Conservation (phyloP, 352 stramenopile genomes). For the Phytophthora citricola region DNA sequence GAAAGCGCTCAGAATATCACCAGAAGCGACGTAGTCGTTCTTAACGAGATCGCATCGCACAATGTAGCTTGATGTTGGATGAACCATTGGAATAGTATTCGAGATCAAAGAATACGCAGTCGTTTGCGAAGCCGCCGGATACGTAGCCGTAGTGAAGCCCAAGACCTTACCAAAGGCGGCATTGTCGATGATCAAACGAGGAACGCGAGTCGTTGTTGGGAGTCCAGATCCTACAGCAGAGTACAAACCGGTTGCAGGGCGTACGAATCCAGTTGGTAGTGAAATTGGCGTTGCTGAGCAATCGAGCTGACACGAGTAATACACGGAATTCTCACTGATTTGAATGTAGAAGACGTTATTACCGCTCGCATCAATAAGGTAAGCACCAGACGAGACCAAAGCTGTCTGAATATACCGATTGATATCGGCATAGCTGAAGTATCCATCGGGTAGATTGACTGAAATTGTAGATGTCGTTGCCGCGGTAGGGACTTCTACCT, state of each 20-base stretch:
- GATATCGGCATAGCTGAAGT: conserved; percentile 14
- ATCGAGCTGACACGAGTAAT: too few species aligned
- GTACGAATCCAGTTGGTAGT: too few species aligned
- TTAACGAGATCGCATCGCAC: conserved; percentile 31
- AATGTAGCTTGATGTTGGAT: conserved; percentile 23
- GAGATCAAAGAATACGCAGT: conserved; percentile 8
- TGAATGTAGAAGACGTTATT: too few species aligned
- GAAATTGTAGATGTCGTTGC: conserved; percentile 10
- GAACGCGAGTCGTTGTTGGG: conserved; percentile 15
- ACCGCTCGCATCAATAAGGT: too few species aligned
- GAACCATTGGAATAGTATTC: conserved; percentile 23
- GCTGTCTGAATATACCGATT: conserved; percentile 21
- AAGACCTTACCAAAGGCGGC: conserved; percentile 9
- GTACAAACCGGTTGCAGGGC: too few species aligned
- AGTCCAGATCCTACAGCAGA: too few species aligned
- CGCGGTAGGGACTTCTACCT: conserved; percentile 20
- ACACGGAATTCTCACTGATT: too few species aligned
- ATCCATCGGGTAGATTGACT: conserved; percentile 17
- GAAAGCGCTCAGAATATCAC: conserved; percentile 7
- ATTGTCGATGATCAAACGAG: conserved; percentile 13
- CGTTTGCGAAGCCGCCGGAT: conserved; percentile 1
- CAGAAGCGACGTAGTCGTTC: conserved; percentile 21
- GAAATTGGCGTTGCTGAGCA: too few species aligned
- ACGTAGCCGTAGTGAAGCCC: conserved; percentile 4
- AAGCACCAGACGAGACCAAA: too few species aligned